Evolutionary conservation across 1,284 basidiomycete species (phyloP), one percentile per base, ranked within the genome.

Genomic region (Trametes versicolor): DNA sequence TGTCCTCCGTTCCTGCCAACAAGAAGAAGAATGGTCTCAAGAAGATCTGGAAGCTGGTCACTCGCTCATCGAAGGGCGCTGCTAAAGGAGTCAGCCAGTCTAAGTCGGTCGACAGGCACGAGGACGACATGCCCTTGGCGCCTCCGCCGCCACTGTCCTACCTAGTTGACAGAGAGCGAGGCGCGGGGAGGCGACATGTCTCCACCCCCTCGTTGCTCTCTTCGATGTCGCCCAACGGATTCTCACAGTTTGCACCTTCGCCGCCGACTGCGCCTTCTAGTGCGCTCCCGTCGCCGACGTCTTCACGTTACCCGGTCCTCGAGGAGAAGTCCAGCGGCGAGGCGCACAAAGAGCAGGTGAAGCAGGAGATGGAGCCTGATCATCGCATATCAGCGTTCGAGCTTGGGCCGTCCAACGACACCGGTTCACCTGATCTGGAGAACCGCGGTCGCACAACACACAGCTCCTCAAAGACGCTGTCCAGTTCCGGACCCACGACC

Each of bases 121-220:
- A 90, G 9, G 91, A 93, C 68, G 89, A 92, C 73, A 75, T 82
- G 19, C 93, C 93, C 6, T 81, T 96, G 41, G 89, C 91, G 2
- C 95, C 95, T 1, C 95, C 95, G 5, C 95, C 95, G 4, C 91
- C 93, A 2, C 75, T 96, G 62, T 93, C 92, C 0, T 95, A 94
- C 78, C 85, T 96, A 43, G 92, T 95, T 2, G 86, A 87, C 68
- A 85, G 92, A 59, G 85, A 89, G 51, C 29, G 29, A 32, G 80
- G 79, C 37, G 77, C 57, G 51, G 76, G 79, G 48, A 77, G 78
- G 67, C 85, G 90, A 12, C 90, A 90, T 73, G 81, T 84, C 32
- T 92, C 92, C 19, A 89, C 89, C 12, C 86, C 88, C 27, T 91
- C 90, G 27, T 78, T 92, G 52, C 84, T 87, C 8, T 86, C 87